These are phyloP conservation scores for Hymenoscyphus occultus DNA, from an alignment of 2,329 filamentous ascomycete species.

Conservation along the genomic window DNA sequence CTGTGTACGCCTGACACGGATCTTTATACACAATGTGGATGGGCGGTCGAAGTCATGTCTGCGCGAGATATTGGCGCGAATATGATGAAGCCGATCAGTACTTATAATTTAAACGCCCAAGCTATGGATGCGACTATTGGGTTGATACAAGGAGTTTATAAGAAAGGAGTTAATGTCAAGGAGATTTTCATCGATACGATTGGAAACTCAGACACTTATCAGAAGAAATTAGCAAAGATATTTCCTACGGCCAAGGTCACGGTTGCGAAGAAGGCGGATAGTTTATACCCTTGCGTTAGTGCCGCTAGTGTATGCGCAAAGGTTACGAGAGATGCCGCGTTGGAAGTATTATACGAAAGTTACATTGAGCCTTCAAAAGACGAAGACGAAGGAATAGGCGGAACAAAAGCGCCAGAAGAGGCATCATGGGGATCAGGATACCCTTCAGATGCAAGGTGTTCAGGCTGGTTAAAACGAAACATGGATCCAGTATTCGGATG, in stretches of 20 bases:
- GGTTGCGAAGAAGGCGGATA: conserved; percentile 89
- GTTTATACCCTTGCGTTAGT: conserved; percentile 86
- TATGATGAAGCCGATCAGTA: conserved; percentile 40
- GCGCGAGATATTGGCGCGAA: conserved; percentile 48
- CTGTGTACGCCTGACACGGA: conserved; percentile 67
- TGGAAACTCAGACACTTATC: conserved; percentile 77
- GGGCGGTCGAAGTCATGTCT: conserved; percentile 78
- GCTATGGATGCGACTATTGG: conserved; percentile 88
- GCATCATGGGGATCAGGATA: conserved; percentile 87
- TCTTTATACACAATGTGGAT: conserved; percentile 67
- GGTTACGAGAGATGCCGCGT: conserved; percentile 85
- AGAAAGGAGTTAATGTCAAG: conserved; percentile 73
- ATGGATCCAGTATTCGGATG: conserved; percentile 96
- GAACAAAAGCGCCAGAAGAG: conserved; percentile 35
- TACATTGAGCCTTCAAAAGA: conserved; percentile 33
- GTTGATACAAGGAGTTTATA: conserved; percentile 75
- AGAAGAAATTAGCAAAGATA: conserved; percentile 75
- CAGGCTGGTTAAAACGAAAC: conserved; percentile 75
- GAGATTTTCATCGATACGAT: conserved; percentile 97
- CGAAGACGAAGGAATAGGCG: conserved; percentile 26
- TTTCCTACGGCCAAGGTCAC: conserved; percentile 77
- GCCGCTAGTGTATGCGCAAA: conserved; percentile 95
- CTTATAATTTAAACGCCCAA: conserved; percentile 93
- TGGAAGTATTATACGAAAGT: conserved; percentile 69
- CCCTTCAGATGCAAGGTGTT: conserved; percentile 79